A percentile compares a stretch with the other conserved stretches of the same genome.
Evolutionary conservation across 2,329 filamentous ascomycete species (phyloP).

Genomic region (Orbilia quercus): DNA sequence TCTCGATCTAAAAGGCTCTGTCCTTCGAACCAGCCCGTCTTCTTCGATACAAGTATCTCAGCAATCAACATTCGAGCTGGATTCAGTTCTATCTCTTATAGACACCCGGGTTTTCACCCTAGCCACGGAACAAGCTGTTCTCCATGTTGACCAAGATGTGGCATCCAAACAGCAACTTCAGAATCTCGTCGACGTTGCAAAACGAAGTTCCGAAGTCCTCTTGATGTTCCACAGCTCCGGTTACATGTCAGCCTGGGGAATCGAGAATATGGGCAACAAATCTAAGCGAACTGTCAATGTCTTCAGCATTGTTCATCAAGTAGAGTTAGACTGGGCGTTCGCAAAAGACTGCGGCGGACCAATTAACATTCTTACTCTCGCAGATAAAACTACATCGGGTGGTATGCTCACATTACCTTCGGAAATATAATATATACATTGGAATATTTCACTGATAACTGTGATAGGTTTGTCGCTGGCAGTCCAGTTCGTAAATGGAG

Average conservation of each 20-base stretch:
- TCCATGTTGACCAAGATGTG: constrained; percentile 67
- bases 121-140: constrained; percentile 80
- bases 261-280: constrained; percentile 85
- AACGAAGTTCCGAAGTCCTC: constrained; percentile 85
- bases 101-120: constrained; percentile 81
- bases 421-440: not conserved
- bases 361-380: constrained; percentile 36
- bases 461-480: constrained; percentile 67
- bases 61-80: constrained; percentile 28
- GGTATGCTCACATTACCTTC: constrained; percentile 18
- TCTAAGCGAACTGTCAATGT: constrained; percentile 74
- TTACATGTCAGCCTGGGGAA: constrained; percentile 88
- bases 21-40: not conserved
- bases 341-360: constrained; percentile 45
- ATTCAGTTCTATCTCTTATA: constrained; percentile 73
- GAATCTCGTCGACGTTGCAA: constrained; percentile 86
- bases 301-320: constrained; percentile 85
- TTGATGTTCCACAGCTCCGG: constrained; percentile 85
- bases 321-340: constrained; percentile 46
- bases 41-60: constrained; percentile 6
- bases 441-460: not conserved
- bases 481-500: constrained; percentile 85
- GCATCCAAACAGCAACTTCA: constrained; percentile 67
- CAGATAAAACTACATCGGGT: constrained; percentile 16
- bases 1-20: constrained; percentile 73